Evolutionary conservation across 371 early-diverging fungal genomes (phyloP), one percentile per base, ranked within the genome.

Genomic region (Mortierella sp.): DNA sequence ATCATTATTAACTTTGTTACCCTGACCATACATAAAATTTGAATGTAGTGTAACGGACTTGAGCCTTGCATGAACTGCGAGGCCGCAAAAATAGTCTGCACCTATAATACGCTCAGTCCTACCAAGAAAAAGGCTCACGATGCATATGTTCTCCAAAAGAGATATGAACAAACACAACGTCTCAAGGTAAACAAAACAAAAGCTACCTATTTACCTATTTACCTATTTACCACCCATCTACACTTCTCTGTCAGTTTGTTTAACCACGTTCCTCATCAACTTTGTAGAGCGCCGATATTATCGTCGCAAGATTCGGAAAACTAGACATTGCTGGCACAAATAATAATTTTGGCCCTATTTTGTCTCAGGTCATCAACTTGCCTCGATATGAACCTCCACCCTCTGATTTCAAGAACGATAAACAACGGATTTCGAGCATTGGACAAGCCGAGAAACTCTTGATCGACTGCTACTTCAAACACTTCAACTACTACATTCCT

Each of bases 401-500:
- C 11, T 52, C 66, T 0, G 68, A 81, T 47, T 75, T 81, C 51
- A 62, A 72, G 58, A 73, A 66, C 18, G 81, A 81, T 57, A 62
- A 22, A 22, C 60, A 73, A 40, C 73, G 52, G 30, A 70, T 79
- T 30, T n/a, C 39, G 2, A 16, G 43, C 0, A 69, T 81, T 32
- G 73, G 64, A 0, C n/a, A 12, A 0, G 66, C 59, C 18, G 76
- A 81, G 55, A 55, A 67, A 54, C 52, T 62, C 26, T 62, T 81
- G 70, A 81, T 81, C 47, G 81, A 81, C 49, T 75, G 81, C 66
- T 81, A 72, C 61, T 81, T 81, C 51, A 72, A 70, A 3, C 66
- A 72, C 70, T 81, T 75, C 68, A 81, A 81, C 52, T 75, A 81
- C 67, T 81, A 75, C 35, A 58, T 81, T 32, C 81, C 81, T 1